Base-by-base conservation (phyloP, 768 basidiomycete genomes). In the Myochromella boudieri region DNA sequence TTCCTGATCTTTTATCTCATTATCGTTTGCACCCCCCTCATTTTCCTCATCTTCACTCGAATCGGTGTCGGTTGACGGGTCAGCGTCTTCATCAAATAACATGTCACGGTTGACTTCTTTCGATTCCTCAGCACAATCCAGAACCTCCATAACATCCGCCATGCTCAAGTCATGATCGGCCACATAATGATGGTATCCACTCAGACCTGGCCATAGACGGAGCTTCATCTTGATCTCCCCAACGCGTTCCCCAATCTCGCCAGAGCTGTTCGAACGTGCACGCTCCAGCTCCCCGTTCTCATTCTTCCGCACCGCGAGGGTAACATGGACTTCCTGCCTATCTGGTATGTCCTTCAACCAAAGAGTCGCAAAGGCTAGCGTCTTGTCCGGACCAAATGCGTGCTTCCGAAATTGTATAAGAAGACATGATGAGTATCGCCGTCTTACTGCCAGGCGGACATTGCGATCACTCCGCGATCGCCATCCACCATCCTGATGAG, bases 261-360 rank as follows among this genome's bases (percentile, higher is more conserved):
- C 51, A 14, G 36, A 40, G 12, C 61, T 60, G 36, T 65, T 70
- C 34, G 51, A 39, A 4, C 53, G 55, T 21, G 67, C 65, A n/a
- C 61, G 57, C 17, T 52, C 55, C 20, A 68, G 31, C 7, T 47
- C 56, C 3, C 52, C 43, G 12, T 49, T 46, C 15, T 40, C 49
- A 34, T 65, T 68, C 37, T 51, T 54, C 12, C 52, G 48, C 12
- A 73, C 54, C 6, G 59, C 66, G 7, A 71, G 51, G 7, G 53
- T 37, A 12, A 69, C 18, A 3, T 41, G 49, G 10, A 64, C 46
- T 34, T 69, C 64, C 29, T 68, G 62, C 26, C 63, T 58, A 45
- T 74, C 72, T 0, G 62, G 62, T 1, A 76, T 55, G 41, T 76
- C 73, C 51, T 69, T 73, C 37, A 76, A 51, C 74, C 74, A 76